phyloP scores from a whole-genome alignment of 176 grass and related monocot genomes.

The Hsuehochloa calcarea region DNA sequence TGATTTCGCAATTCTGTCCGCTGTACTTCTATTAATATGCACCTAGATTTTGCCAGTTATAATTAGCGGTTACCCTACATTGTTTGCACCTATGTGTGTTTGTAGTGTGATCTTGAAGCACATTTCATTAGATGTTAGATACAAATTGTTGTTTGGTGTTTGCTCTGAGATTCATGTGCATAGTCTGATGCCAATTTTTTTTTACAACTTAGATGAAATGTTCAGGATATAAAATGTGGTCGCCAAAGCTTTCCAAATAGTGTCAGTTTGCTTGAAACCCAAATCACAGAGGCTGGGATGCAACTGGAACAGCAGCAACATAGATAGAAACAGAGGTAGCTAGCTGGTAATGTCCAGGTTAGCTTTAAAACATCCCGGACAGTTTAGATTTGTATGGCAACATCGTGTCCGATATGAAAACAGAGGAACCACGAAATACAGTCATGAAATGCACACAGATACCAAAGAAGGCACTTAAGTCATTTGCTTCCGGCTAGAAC shows the following conservation, averaged over 20 bases:
- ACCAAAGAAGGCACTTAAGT: neutral
- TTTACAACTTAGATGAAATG: neutral
- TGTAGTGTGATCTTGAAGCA: neutral
- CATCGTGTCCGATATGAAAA: neutral
- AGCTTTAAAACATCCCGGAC: neutral
- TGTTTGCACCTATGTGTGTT: neutral
- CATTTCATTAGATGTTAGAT: neutral
- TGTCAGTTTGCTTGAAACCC: too few relatives aligned
- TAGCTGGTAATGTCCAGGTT: neutral
- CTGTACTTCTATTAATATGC: slow-evolving; percentile 22
- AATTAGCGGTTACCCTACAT: slow-evolving; percentile 18
- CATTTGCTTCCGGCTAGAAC: neutral
- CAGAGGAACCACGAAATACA: neutral
- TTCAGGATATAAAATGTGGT: neutral
- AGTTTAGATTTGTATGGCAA: too few relatives aligned
- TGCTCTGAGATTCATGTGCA: neutral
- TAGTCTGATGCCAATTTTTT: neutral
- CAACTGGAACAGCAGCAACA: too few relatives aligned
- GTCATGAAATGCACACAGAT: too few relatives aligned
- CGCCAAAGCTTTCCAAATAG: too few relatives aligned
- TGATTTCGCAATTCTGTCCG: too few relatives aligned
- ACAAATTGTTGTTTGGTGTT: neutral
- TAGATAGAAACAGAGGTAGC: too few relatives aligned
- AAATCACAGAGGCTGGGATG: too few relatives aligned
- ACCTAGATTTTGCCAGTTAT: slow-evolving; percentile 41